Evolutionary conservation across 352 stramenopile species (phyloP).

Genomic region (Phytopythium vexans): DNA sequence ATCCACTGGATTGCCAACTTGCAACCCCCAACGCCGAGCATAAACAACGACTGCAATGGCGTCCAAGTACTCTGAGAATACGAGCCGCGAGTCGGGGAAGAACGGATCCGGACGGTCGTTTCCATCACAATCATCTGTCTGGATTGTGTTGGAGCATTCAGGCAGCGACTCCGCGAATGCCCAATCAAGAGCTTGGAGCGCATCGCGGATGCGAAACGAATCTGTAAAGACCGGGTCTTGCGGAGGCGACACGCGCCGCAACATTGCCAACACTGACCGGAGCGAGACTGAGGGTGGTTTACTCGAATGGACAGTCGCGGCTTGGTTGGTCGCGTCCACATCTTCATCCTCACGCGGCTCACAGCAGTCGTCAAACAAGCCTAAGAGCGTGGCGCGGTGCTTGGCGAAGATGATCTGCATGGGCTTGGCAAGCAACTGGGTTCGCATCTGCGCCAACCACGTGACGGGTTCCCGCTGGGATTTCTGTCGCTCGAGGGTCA

Average conservation of each 20-base stretch:
- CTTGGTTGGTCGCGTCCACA: constrained; percentile 1
- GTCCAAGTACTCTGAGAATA: constrained; percentile 64
- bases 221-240: constrained; percentile 16
- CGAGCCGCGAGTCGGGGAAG: constrained; percentile 37
- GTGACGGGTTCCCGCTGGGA: constrained; percentile 9
- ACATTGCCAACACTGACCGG: constrained; percentile 24
- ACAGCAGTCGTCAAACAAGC: constrained; percentile 24
- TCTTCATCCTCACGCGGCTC: not conserved
- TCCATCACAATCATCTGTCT: constrained; percentile 3
- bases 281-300: constrained; percentile 16
- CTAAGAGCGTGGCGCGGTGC: constrained; percentile 29
- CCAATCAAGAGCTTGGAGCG: constrained; percentile 18
- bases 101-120: constrained; percentile 39
- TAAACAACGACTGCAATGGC: constrained; percentile 46
- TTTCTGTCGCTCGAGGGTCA: constrained; percentile 28
- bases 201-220: constrained; percentile 24
- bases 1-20: constrained; percentile 1
- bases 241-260: constrained; percentile 8
- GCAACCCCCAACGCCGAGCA: constrained; percentile 25
- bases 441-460: constrained; percentile 20
- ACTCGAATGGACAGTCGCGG: not conserved
- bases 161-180: constrained; percentile 12
- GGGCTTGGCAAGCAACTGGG: constrained; percentile 36
- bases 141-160: constrained; percentile 9
- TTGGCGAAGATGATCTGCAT: constrained; percentile 39